These are phyloP conservation scores for Tetrapisispora nanseiensis DNA, from an alignment of 805 yeast species.

Conservation along the genomic window DNA sequence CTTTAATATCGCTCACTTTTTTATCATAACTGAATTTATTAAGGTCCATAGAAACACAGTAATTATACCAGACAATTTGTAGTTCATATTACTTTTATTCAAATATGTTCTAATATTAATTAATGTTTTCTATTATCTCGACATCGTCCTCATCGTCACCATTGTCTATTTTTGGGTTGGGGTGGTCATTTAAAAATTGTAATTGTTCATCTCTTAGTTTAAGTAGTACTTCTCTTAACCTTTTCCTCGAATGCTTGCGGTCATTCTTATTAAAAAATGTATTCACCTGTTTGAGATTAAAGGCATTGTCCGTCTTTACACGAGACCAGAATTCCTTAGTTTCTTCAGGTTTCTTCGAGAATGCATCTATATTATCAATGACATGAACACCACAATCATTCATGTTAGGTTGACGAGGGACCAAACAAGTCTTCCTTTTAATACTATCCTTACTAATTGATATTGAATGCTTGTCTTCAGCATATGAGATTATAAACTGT, in stretches of 20 bases:
- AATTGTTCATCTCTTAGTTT: slow-evolving; percentile 9
- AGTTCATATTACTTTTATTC: no score
- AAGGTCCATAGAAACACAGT: no score
- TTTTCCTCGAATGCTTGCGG: slow-evolving; percentile 20
- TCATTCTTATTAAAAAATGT: slow-evolving; percentile 22
- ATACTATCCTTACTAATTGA: slow-evolving; percentile 40
- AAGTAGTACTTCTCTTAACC: slow-evolving; percentile 18
- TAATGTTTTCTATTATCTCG: slow-evolving; percentile 3
- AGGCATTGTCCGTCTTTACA: slow-evolving; percentile 12
- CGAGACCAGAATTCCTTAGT: slow-evolving; percentile 44
- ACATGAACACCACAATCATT: slow-evolving; percentile 95
- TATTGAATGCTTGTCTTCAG: slow-evolving; percentile 49
- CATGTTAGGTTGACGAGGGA: slow-evolving; percentile 78
- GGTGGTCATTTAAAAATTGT: not conserved
- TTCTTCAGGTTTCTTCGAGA: slow-evolving; percentile 39
- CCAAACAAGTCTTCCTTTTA: slow-evolving; percentile 39
- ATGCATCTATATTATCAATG: slow-evolving; percentile 57
- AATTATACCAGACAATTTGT: no score
- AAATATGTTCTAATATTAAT: not conserved
- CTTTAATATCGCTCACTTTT: not conserved
- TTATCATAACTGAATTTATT: no score
- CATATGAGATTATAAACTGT: slow-evolving; percentile 55
- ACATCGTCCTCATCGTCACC: not conserved
- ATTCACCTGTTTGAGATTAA: slow-evolving; percentile 14
- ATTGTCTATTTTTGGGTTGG: not conserved